Percentiles rank a stretch among this genome's conserved stretches.
These are phyloP conservation scores for Malassezia nana DNA, from an alignment of 1,284 basidiomycete genomes.

Conservation along the genomic window DNA sequence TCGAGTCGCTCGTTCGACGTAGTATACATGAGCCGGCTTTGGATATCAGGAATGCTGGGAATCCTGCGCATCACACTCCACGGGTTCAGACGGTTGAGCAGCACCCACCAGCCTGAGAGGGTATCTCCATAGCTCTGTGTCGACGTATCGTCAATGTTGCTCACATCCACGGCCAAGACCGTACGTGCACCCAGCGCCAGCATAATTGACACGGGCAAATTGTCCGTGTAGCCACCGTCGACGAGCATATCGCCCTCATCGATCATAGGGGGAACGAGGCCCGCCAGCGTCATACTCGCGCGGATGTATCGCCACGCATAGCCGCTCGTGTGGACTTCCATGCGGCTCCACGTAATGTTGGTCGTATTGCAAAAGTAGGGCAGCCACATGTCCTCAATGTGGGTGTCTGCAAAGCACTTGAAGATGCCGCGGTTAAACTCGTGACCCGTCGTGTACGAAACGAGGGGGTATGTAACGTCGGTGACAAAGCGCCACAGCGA, in stretches of 20 bases:
- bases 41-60: conserved; percentile 90
- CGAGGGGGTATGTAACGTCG: conserved; percentile 91
- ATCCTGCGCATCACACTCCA: conserved; percentile 62
- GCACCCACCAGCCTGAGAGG: conserved; percentile 91
- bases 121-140: conserved; percentile 89
- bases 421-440: conserved; percentile 31
- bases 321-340: conserved; percentile 94
- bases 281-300: conserved; percentile 94
- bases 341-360: conserved; percentile 90
- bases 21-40: conserved; percentile 87
- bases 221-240: conserved; percentile 35
- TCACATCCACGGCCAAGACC: conserved; percentile 93
- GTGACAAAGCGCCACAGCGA: conserved; percentile 89
- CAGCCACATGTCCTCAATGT: conserved; percentile 96
- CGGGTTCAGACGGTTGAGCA: conserved; percentile 68
- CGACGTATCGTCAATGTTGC: conserved; percentile 87
- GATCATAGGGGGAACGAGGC: conserved; percentile 83
- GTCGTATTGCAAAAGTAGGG: conserved; percentile 98
- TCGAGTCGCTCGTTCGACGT: conserved; percentile 89
- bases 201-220: conserved; percentile 69
- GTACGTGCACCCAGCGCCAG: conserved; percentile 78
- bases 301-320: conserved; percentile 61
- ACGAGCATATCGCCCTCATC: conserved; percentile 69
- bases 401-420: conserved; percentile 27
- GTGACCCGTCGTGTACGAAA: conserved; percentile 88